Base-by-base conservation (phyloP, 352 stramenopile species). In the Pythium chondricola region DNA sequence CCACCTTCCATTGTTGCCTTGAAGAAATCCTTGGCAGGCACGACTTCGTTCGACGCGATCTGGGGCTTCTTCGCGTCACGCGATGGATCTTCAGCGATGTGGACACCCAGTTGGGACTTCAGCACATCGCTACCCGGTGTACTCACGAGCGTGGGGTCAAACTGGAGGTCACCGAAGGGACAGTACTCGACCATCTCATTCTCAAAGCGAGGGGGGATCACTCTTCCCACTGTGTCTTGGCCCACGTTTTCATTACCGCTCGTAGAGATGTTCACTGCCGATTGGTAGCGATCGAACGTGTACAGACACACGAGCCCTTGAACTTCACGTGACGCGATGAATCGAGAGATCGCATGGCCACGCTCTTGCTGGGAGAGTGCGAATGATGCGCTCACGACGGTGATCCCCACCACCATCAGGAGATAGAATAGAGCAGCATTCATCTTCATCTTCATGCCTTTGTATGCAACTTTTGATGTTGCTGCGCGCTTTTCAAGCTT, bases 141-240 rank as follows among this genome's bases (percentile, higher is more conserved):
- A 20, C 58, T 63, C 3, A 88, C 76, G 2, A 89, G 41, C 13
- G 67, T 48, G 4, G 51, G 32, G 22, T 86, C 66, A 42, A 78
- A 66, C 22, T 78, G 58, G 6, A 89, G 64, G n/a, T 73, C 58
- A 6, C 77, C 74, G 48, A 89, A 89, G 17, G 74, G 77, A 57
- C 77, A 89, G 2, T 42, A 36, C 2, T 10, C 18, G 3, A 52
- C 49, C 2, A 65, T 18, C 24, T 62, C 61, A 9, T 68, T 57
- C 36, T 61, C 44, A 36, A 69, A 66, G n/a, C 38, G 27, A 16
- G 54, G 43, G 2, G 37, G 57, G 13, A 56, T 54, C n/a, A 30
- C 43, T n/a, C 33, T 30, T 4, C 50, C 16, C 29, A 50, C 11
- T 41, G 51, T 35, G 2, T 27, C 33, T 14, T 66, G 31, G 17